Evolutionary conservation across 176 grass and related monocot species (phyloP), one percentile per base, ranked within the genome.

Genomic region (Carex cristatella): DNA sequence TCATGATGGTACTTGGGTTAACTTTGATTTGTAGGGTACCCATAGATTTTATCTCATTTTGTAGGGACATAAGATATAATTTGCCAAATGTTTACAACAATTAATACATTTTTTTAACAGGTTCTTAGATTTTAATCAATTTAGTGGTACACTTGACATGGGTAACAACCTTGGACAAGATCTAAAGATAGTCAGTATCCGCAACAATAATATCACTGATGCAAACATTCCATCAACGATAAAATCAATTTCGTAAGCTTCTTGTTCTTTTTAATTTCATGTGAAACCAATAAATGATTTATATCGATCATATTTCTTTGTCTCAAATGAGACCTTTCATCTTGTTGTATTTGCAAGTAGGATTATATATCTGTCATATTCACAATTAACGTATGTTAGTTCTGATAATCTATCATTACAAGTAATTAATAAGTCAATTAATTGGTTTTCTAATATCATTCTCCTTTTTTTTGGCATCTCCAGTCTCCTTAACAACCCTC

Each of bases 401-500:
- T 76, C 72, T 30, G 19, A 75, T 75, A 75, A 63, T 57, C 11
- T 51, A 23, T 55, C 12, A 27, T 53, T 13, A 14, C 7, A 51
- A 28, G 16, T 54, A 51, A 5, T 19, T 18, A 35, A 35, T 35
- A 35, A 27, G 40, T 73, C 69, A 73, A 48, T 49, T 48, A 49
- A 73, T 53, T 23, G 42, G n/a, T 13, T 76, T 46, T 31, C 6
- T 79, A 79, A 57, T 35, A 58, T 4, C 27, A 4, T 79, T 79
- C 38, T 69, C 0, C 76, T 51, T 44, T 68, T 65, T 31, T 76
- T 81, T 65, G 70, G 64, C 37, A 54, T 67, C n/a, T 62, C 31
- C 85, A 98, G 95, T 64, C 89, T 98, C 49, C 57, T 86, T 11
- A 87, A 81, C 10, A 93, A 98, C 88, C 92, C 92, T 51, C 55